Evolutionary conservation across 345 rosid genomes (phyloP).

Genomic region (Citrus trifoliata): DNA sequence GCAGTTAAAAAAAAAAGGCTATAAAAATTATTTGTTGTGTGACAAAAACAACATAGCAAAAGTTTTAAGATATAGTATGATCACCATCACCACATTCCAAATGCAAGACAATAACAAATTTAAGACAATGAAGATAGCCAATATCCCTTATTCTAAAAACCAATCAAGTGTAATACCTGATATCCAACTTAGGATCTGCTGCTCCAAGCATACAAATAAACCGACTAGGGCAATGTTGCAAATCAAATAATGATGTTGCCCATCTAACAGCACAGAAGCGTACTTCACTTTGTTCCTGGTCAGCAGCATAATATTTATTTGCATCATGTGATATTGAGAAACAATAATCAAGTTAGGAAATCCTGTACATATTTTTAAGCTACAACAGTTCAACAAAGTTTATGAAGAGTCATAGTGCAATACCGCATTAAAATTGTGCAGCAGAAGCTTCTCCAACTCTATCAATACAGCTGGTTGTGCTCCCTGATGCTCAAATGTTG

Average conservation of each 20-base stretch:
- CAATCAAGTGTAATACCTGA: slow-evolving; percentile 45
- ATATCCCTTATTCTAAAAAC: neutral
- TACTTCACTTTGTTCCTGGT: slow-evolving; percentile 89
- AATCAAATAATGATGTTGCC: slow-evolving; percentile 77
- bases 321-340: slow-evolving; percentile 1
- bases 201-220: slow-evolving; percentile 89
- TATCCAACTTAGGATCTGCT: slow-evolving; percentile 82
- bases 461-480: slow-evolving; percentile 56
- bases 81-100: neutral
- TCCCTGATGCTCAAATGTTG: slow-evolving; percentile 42
- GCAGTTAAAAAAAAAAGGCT: neutral
- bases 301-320: slow-evolving; percentile 19
- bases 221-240: slow-evolving; percentile 90
- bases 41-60: neutral
- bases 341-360: slow-evolving; percentile 9
- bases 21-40: neutral
- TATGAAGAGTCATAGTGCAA: neutral
- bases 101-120: neutral
- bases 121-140: neutral
- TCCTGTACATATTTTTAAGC: neutral
- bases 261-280: slow-evolving; percentile 92
- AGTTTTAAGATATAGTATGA: too few relatives aligned
- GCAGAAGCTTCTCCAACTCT: slow-evolving; percentile 73
- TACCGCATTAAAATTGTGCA: slow-evolving; percentile 75
- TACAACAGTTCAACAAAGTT: neutral